These are phyloP conservation scores for Colletotrichum lentis DNA, from an alignment of 2,329 filamentous ascomycete species.

Conservation along the genomic window DNA sequence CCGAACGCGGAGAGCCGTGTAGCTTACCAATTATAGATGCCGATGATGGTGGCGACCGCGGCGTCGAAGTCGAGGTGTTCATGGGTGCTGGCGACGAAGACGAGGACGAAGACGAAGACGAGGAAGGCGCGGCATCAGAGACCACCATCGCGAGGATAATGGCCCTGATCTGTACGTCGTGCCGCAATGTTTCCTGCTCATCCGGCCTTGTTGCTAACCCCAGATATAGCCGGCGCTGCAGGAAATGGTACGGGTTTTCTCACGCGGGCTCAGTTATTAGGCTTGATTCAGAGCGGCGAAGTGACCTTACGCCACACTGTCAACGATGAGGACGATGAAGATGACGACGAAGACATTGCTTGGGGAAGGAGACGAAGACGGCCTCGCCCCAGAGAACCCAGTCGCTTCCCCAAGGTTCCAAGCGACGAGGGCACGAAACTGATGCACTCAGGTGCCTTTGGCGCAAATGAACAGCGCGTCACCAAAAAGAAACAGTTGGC, in stretches of 20 bases:
- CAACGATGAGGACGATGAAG: slow-evolving; percentile 48
- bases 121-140: slow-evolving; percentile 38
- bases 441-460: slow-evolving; percentile 86
- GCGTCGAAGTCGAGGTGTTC: slow-evolving; percentile 29
- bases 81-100: slow-evolving; percentile 35
- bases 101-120: slow-evolving; percentile 37
- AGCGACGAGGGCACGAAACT: slow-evolving; percentile 78
- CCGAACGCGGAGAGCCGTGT: background rate
- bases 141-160: slow-evolving; percentile 20
- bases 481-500: slow-evolving; percentile 67
- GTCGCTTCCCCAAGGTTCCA: slow-evolving; percentile 82
- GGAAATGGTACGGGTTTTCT: slow-evolving; percentile 45
- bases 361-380: slow-evolving; percentile 56
- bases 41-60: slow-evolving; percentile 43
- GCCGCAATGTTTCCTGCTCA: slow-evolving; percentile 35
- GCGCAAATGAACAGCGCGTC: slow-evolving; percentile 67
- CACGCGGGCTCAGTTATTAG: slow-evolving; percentile 50
- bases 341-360: slow-evolving; percentile 48
- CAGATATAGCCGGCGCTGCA: slow-evolving; percentile 41
- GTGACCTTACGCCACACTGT: slow-evolving; percentile 48
- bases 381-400: slow-evolving; percentile 51
- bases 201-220: slow-evolving; percentile 45
- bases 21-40: slow-evolving; percentile 36
- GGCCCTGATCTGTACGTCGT: slow-evolving; percentile 12
- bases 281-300: slow-evolving; percentile 52